Conservation (phyloP, 768 basidiomycete genomes). For the Serpula lacrymans region DNA sequence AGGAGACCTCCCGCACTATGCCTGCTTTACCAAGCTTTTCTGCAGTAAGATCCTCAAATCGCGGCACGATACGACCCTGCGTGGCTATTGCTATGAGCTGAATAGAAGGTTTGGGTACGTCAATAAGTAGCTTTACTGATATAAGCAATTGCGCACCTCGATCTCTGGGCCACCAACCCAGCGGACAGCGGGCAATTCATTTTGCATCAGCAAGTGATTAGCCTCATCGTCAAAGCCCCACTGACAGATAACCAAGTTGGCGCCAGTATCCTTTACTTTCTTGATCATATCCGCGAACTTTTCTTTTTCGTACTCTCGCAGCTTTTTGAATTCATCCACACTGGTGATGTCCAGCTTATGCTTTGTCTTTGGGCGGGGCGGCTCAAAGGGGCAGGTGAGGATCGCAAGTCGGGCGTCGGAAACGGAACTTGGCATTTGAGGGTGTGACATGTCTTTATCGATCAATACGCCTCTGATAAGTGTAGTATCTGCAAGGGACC, state of each 20-base stretch:
- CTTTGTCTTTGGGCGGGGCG: conserved; percentile 98
- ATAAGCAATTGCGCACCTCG: conserved; percentile 54
- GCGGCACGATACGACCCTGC: conserved; percentile 95
- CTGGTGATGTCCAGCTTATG: conserved; percentile 97
- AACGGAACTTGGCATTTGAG: conserved; percentile 92
- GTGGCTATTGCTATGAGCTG: conserved; percentile 98
- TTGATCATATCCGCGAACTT: conserved; percentile 98
- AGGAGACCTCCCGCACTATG: conserved; percentile 88
- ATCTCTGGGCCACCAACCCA: conserved; percentile 99
- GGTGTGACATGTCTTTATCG: conserved; percentile 99
- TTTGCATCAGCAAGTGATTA: conserved; percentile 97
- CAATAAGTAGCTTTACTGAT: background rate
- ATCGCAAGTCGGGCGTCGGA: conserved; percentile 92
- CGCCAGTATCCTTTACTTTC: conserved; percentile 92
- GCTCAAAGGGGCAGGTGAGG: conserved; percentile 98
- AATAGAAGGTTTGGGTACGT: conserved; percentile 2
- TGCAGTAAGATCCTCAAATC: conserved; percentile 91
- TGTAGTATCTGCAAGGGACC: conserved; percentile 90
- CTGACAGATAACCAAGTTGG: conserved; percentile 98
- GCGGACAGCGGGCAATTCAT: conserved; percentile 92
- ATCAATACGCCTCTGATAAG: conserved; percentile 97
- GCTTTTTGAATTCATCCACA: conserved; percentile 95
- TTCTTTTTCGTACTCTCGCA: conserved; percentile 91
- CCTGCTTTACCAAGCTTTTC: conserved; percentile 94
- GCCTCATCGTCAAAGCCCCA: conserved; percentile 99